Conservation (phyloP, 75 land plant species). For the Sequoia sempervirens region DNA sequence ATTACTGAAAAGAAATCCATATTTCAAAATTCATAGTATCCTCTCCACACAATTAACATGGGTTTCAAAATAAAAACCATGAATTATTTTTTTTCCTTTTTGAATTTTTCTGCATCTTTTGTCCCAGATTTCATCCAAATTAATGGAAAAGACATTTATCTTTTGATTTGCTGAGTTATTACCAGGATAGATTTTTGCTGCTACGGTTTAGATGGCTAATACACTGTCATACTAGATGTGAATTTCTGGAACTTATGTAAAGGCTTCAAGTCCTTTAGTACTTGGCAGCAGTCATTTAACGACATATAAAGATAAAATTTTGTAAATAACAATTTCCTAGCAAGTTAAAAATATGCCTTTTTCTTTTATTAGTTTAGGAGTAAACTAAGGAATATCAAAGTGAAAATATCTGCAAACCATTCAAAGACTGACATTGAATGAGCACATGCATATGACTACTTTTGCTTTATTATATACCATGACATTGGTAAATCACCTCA, state of each 20-base stretch:
- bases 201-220: neutral
- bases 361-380: neutral
- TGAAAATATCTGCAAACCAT: neutral
- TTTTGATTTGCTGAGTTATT: too few species aligned
- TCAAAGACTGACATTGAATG: too few species aligned
- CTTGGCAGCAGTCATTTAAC: neutral
- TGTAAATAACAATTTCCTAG: neutral
- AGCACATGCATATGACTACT: neutral
- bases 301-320: neutral
- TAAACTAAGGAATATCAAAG: slow-evolving; percentile 1
- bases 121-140: too few species aligned
- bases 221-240: neutral
- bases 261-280: neutral
- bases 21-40: too few species aligned
- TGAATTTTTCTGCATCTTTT: too few species aligned
- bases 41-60: too few species aligned
- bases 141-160: too few species aligned
- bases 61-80: too few species aligned
- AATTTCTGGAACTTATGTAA: neutral
- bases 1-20: too few species aligned
- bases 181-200: too few species aligned
- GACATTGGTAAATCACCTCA: neutral
- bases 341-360: neutral
- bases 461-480: neutral
- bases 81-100: too few species aligned